phyloP scores from a whole-genome alignment of 2,329 filamentous ascomycete genomes.

The Aspergillus intermedius region DNA sequence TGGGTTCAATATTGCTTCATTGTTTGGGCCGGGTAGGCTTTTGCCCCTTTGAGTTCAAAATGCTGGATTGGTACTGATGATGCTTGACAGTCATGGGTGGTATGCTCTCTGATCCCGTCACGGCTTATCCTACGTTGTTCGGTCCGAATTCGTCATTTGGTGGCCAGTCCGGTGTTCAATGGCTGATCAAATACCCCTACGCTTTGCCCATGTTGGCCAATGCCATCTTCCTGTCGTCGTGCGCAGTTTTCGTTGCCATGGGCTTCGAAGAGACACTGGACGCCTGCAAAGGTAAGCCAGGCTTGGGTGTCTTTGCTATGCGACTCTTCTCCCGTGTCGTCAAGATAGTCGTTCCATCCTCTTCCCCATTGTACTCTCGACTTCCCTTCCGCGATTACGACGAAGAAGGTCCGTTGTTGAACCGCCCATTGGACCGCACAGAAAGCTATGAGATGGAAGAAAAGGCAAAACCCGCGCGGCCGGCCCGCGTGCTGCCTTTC shows the following conservation, averaged over 20 bases:
- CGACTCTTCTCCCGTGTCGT: constrained; percentile 22
- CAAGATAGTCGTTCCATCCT: constrained; percentile 20
- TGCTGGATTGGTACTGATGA: constrained; percentile 5
- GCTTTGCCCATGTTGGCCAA: constrained; percentile 63
- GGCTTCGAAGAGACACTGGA: constrained; percentile 59
- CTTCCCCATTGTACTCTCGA: constrained; percentile 26
- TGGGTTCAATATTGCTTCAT: constrained; percentile 60
- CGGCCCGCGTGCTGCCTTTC: constrained; percentile 42
- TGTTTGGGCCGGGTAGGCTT: constrained; percentile 41
- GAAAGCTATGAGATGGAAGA: constrained; percentile 34
- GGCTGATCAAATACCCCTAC: constrained; percentile 60
- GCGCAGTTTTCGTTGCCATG: constrained; percentile 52
- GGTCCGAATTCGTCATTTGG: constrained; percentile 53
- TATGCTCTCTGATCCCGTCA: constrained; percentile 59
- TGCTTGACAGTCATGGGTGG: constrained; percentile 52
- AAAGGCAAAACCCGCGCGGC: constrained; percentile 25
- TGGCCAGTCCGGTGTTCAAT: constrained; percentile 50
- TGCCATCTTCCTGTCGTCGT: constrained; percentile 50
- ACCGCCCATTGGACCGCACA: constrained; percentile 25
- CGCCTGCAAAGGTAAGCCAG: constrained; percentile 42
- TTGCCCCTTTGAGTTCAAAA: constrained; percentile 19
- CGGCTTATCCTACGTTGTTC: constrained; percentile 58
- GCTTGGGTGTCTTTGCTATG: constrained; percentile 34
- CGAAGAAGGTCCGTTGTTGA: constrained; percentile 28
- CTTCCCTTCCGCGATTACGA: constrained; percentile 32